Conservation (phyloP, 352 stramenopile genomes). For the Phytophthora macrochlamydospora region DNA sequence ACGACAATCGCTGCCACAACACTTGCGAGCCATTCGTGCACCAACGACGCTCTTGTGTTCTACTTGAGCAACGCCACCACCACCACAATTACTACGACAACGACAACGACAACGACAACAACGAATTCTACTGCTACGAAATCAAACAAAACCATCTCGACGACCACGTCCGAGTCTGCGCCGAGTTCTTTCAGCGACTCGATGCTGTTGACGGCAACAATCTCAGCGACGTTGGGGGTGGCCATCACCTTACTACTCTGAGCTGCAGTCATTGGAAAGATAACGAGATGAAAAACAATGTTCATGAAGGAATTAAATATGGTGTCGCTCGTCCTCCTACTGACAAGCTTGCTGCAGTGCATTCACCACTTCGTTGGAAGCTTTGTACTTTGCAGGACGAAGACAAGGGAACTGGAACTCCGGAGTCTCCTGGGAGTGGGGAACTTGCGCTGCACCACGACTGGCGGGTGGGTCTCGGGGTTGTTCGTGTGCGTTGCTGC, state of each 20-base stretch:
- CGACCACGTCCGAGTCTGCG: conserved; percentile 24
- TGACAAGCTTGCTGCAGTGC: conserved; percentile 51
- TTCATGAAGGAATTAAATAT: too few species aligned
- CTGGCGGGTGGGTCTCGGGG: conserved; percentile 16
- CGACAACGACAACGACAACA: conserved; percentile 13
- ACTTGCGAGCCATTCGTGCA: conserved; percentile 32
- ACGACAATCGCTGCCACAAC: conserved; percentile 28
- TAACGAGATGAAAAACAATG: too few species aligned
- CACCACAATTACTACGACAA: not conserved
- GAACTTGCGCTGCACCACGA: conserved; percentile 52
- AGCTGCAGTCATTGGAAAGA: too few species aligned
- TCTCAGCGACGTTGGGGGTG: conserved; percentile 8
- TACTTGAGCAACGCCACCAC: conserved; percentile 28
- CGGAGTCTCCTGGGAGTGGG: conserved; percentile 44
- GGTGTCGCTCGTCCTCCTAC: not conserved
- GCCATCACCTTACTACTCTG: conserved; percentile 3
- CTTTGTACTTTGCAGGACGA: conserved; percentile 51
- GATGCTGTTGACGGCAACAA: conserved; percentile 6
- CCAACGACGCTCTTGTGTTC: conserved; percentile 35
- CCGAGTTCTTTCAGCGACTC: conserved; percentile 10
- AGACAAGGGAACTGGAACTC: conserved; percentile 70
- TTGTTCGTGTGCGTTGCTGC: conserved; percentile 27
- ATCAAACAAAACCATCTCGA: conserved; percentile 26
- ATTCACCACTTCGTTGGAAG: conserved; percentile 54
- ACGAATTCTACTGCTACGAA: conserved; percentile 2